Base-by-base conservation (phyloP, 1,139 yeast genomes). In the Yamadazyma siamensis region DNA sequence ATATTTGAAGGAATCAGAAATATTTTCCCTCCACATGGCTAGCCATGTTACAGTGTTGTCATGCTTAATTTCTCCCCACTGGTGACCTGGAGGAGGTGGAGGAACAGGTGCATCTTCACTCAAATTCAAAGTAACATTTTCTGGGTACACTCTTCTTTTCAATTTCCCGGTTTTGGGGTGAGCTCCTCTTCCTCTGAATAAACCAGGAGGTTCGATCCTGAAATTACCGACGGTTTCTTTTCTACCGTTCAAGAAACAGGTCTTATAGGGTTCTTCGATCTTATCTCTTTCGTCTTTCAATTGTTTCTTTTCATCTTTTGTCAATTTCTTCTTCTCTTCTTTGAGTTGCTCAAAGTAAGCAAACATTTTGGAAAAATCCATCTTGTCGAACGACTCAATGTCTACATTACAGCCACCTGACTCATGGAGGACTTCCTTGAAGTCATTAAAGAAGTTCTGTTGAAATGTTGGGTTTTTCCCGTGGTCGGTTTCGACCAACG, bases 11-110 rank as follows among this genome's bases (percentile, higher is more conserved):
- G 81, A 72, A 44, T 84, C 87, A 34, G 87, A 80, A 43, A 89
- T 85, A 49, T 89, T 89, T 57, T 89, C 97, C 53, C 83, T 81
- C 97, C 97, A 89, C 83, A 83, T 88, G 0, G 96, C 97, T 36
- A 89, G 68, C 98, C 98, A 91, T 5, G 94, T 80, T 17, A 89
- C 96, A 0, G 91, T 83, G 43, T 84, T 81, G 53, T 89, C 97
- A 54, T 88, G 94, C 44, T 74, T 74, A 13, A 91, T 71, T 46
- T 86, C 95, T 10, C 85, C 95, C 98, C 98, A 89, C 28, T 67
- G 49, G 50, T 87, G 96, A 1, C 96, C 96, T 10, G 61, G 74
- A 2, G 97, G 96, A 1, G 96, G 85, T 7, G 65, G 70, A 1
- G 98, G 98, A 4, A 87, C 64, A 21, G 74, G 69, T 0, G 79